These are phyloP conservation scores for Penicillium flavigenum DNA, from an alignment of 495 filamentous ascomycete species.

Conservation along the genomic window DNA sequence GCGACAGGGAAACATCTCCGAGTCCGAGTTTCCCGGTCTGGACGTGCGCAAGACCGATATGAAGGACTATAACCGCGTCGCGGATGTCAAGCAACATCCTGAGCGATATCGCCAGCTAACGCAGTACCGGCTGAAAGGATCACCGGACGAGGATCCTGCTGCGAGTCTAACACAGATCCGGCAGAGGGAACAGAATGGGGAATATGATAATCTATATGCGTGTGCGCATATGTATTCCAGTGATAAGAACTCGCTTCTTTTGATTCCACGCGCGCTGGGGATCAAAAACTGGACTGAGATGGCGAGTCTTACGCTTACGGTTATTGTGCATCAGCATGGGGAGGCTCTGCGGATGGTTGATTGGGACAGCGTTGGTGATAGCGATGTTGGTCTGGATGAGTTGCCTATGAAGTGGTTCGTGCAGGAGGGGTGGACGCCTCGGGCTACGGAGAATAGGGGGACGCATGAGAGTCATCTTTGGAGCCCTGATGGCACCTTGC, in stretches of 20 bases:
- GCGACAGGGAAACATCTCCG: constrained; percentile 25
- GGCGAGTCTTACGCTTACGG: constrained; percentile 60
- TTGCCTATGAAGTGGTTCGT: constrained; percentile 60
- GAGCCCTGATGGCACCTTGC: constrained; percentile 57
- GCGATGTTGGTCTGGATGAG: constrained; percentile 17
- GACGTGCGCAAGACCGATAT: constrained; percentile 66
- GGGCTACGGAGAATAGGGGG: constrained; percentile 55
- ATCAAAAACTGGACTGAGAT: constrained; percentile 54
- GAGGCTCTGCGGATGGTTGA: constrained; percentile 44
- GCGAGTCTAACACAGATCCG: constrained; percentile 15
- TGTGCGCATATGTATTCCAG: constrained; percentile 65
- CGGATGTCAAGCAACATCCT: constrained; percentile 37
- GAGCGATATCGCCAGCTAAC: constrained; percentile 59
- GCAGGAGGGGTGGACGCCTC: constrained; percentile 62
- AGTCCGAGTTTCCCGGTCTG: constrained; percentile 56
- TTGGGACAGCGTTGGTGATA: constrained; percentile 18
- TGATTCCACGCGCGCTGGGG: constrained; percentile 60
- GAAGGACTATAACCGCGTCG: constrained; percentile 49
- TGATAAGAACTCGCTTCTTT: constrained; percentile 67
- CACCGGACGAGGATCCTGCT: constrained; percentile 25
- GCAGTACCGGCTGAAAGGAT: constrained; percentile 55
- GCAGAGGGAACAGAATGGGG: constrained; percentile 31
- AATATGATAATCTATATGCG: constrained; percentile 58
- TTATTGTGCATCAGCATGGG: constrained; percentile 56
- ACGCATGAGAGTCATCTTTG: constrained; percentile 64